Evolutionary conservation across 345 rosid genomes (phyloP), one percentile per base, ranked within the genome.

Genomic region (Cardamine resedifolia): DNA sequence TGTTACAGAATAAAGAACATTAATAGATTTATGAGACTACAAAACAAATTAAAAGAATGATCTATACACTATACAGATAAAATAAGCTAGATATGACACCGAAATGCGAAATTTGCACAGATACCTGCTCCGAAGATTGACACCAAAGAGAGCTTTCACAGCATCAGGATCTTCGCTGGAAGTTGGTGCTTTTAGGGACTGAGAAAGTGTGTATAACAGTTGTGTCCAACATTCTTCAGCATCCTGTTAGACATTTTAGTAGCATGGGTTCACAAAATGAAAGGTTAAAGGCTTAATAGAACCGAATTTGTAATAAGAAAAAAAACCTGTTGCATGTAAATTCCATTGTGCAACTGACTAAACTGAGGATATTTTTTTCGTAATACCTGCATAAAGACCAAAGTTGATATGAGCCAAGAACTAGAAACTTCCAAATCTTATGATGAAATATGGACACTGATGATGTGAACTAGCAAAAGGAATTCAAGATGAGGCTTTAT

Each of bases 281-380:
- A 23, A 23, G 24, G 24, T 23, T 23, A 1, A 23, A 23, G 24
- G 24, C 24, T 1, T 23, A 23, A 23, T n/a, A n/a, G n/a, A 38
- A 64, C 49, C 43, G 53, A 45, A 19, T 20, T 34, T 26, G 38
- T 36, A 21, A 51, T 62, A 36, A 34, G 58, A 52, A 58, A 55
- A 65, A 73, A 59, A 91, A n/a, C 97, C 98, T 90, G 99, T 75
- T 95, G 98, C 99, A 95, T 95, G 89, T 85, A 86, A 72, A 75
- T 79, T 77, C 94, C 96, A 83, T 95, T 95, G 24, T 91, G 96
- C 87, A 86, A 69, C 78, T 92, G 98, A 28, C 97, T 90, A 55
- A 92, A 96, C 68, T 90, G 99, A 69, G 99, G 99, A 77, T 83
- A 90, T 68, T 95, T 95, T 72, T 92, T 92, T 34, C 73, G 94